These are phyloP conservation scores for Stemphylium beticola DNA, from an alignment of 2,329 filamentous ascomycete genomes.

Conservation along the genomic window DNA sequence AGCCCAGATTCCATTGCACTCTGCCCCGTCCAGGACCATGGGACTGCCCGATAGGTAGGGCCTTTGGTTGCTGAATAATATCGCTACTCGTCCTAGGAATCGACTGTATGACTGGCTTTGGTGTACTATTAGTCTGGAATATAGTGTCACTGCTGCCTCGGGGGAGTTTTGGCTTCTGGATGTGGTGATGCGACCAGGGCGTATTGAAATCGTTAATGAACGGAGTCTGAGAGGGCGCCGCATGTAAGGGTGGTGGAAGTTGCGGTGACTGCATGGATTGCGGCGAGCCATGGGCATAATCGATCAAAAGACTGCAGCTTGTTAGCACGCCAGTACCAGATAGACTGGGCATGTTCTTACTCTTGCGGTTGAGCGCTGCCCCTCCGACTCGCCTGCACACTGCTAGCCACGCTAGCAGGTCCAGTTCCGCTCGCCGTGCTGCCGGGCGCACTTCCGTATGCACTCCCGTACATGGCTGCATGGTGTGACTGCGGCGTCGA, in stretches of 20 bases:
- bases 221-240: background rate
- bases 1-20: slow-evolving; percentile 46
- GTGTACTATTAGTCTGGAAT: slow-evolving; percentile 12
- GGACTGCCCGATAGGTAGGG: slow-evolving; percentile 29
- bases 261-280: slow-evolving; percentile 6
- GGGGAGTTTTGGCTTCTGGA: slow-evolving; percentile 23
- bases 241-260: background rate
- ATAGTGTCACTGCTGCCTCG: slow-evolving; percentile 35
- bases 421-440: slow-evolving; percentile 27
- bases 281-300: slow-evolving; percentile 8
- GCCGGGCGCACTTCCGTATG: slow-evolving; percentile 25
- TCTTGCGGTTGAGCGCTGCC: slow-evolving; percentile 37
- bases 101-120: slow-evolving; percentile 14
- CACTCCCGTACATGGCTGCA: slow-evolving; percentile 34
- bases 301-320: slow-evolving; percentile 5
- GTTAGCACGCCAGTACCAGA: background rate
- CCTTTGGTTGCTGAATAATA: slow-evolving; percentile 36
- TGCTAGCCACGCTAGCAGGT: slow-evolving; percentile 31
- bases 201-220: slow-evolving; percentile 29
- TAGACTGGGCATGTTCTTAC: slow-evolving; percentile 17
- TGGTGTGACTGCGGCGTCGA: slow-evolving; percentile 42
- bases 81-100: slow-evolving; percentile 37
- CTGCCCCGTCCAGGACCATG: slow-evolving; percentile 24
- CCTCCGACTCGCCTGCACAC: slow-evolving; percentile 29
- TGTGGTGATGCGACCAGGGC: slow-evolving; percentile 26